Base-by-base conservation (phyloP, 768 basidiomycete species). In the Cystobasidiopsis lactophilus region DNA sequence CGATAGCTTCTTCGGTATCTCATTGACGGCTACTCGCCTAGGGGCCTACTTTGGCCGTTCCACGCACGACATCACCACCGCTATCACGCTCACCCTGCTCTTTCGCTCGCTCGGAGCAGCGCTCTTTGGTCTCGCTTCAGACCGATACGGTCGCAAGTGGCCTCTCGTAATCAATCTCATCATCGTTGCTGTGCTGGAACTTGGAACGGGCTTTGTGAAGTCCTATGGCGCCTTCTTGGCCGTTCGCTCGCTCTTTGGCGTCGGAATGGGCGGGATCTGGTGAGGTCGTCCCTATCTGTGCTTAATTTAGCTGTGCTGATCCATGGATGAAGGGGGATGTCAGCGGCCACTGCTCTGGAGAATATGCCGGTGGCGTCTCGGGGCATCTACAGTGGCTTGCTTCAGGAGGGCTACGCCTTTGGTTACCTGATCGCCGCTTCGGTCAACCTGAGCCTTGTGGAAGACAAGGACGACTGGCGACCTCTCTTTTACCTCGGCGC, bases 81-180 rank as follows among this genome's bases (percentile, higher is more conserved):
- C 83, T 4, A 88, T 95, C 63, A 93, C 89, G 3, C 72, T 93
- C 46, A 93, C 88, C 0, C 72, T 95, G 1, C 75, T 95, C 18
- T 81, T 93, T 71, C 26, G 44, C 39, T 23, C 4, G 37, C 27
- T 19, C 14, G 53, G 31, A 11, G 54, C 57, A 9, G 56, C 85
- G 45, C 68, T 88, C 58, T 88, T 91, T 58, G 86, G 85, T 41
- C 64, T 86, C 39, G 59, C 80, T n/a, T 82, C 81, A 1, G 89
- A 93, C 64, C 76, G 89, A 3, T 91, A 72, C 64, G 89, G 89
- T 3, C 75, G 88, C 29, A 89, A 89, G 72, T 96, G 85, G 85
- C 85, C 86, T 2, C 71, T 88, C 5, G 76, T 91, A 23, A 57
- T 61, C 57, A 88, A 86, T 64, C 71, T 89, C 19, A 41, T 85